phyloP scores from a whole-genome alignment of 495 filamentous ascomycete genomes.

The Penicillium paradoxum region DNA sequence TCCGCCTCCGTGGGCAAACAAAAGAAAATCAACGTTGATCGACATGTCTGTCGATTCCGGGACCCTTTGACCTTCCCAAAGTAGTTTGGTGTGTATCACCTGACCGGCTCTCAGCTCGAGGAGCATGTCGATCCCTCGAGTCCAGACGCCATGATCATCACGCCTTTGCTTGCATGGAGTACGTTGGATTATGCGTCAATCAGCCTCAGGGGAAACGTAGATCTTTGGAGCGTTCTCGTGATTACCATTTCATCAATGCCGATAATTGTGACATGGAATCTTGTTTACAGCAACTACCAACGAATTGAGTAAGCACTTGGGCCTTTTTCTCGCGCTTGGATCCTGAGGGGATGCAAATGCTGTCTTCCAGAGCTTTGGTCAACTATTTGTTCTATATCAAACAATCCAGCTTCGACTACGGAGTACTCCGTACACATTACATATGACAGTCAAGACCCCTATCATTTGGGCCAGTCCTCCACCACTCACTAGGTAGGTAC shows the following conservation, averaged over 20 bases:
- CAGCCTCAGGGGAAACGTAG: background rate
- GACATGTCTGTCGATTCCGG: background rate
- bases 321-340: background rate
- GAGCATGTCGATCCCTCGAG: constrained; percentile 1
- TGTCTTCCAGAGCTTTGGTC: background rate
- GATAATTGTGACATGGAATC: background rate
- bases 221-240: background rate
- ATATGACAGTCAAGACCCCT: background rate
- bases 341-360: background rate
- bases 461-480: background rate
- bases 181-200: background rate
- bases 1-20: background rate
- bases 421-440: background rate
- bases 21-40: background rate
- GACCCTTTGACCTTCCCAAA: constrained; percentile 7
- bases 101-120: background rate
- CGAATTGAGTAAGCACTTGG: constrained; percentile 1
- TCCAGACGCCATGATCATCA: constrained; percentile 4
- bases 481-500: background rate
- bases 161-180: background rate
- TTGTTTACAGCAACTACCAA: too few species aligned
- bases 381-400: background rate
- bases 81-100: background rate
- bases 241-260: constrained; percentile 1
- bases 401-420: background rate